Percentiles rank a stretch among this genome's conserved stretches.
Conservation (phyloP, 257 asterid species). For the Cordia subcordata region DNA sequence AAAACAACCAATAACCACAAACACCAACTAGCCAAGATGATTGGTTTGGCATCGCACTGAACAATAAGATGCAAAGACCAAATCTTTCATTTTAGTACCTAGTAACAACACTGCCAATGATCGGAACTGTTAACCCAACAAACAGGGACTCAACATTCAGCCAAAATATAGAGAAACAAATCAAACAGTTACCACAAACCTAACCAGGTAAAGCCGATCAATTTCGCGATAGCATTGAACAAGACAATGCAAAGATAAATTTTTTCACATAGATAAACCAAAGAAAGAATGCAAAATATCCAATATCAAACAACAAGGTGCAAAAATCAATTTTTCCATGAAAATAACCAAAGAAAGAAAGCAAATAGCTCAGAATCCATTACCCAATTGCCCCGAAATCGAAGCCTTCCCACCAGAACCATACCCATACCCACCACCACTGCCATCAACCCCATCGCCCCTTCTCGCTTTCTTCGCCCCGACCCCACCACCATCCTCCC, state of each 20-base stretch:
- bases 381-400: conserved; percentile 53
- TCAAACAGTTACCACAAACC: neutral
- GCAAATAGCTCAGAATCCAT: conserved; percentile 14
- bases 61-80: too few relatives aligned
- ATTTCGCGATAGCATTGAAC: neutral
- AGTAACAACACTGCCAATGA: neutral
- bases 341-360: neutral
- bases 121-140: neutral
- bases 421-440: conserved; percentile 51
- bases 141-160: too few relatives aligned
- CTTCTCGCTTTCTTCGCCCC: conserved; percentile 52
- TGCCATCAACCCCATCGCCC: conserved; percentile 41
- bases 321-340: neutral
- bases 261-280: too few relatives aligned
- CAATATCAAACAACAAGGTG: too few relatives aligned
- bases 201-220: neutral
- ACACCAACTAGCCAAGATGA: neutral
- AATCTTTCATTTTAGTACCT: neutral
- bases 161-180: neutral
- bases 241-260: neutral
- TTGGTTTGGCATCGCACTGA: neutral
- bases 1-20: neutral
- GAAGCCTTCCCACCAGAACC: conserved; percentile 58
- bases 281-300: too few relatives aligned
- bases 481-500: conserved; percentile 50